A percentile compares a stretch with the other conserved stretches of the same genome.
Conservation (phyloP, 441 rosid genomes). For the Bruguiera hainesii region DNA sequence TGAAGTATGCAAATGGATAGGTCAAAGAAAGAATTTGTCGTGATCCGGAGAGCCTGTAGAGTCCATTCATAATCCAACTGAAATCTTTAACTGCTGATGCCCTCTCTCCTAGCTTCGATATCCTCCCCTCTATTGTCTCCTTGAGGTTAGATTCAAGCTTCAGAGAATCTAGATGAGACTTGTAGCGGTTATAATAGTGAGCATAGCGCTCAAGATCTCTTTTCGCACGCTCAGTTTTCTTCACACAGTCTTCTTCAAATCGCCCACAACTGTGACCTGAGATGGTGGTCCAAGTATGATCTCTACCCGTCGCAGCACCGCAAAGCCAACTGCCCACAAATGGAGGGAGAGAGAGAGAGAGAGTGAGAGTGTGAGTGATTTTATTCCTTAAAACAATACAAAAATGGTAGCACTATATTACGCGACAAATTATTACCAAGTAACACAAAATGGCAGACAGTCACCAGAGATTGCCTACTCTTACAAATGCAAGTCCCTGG, state of each 20-base stretch:
- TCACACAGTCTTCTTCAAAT: conserved; percentile 54
- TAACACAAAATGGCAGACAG: too few species aligned
- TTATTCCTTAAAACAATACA: too few species aligned
- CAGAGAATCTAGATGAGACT: conserved; percentile 66
- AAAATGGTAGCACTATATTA: too few species aligned
- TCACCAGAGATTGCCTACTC: too few species aligned
- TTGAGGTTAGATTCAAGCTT: conserved; percentile 64
- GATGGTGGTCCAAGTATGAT: conserved; percentile 66
- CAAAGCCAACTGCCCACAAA: conserved; percentile 60
- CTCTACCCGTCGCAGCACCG: conserved; percentile 77
- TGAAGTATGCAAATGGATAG: conserved; percentile 76
- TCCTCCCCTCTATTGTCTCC: conserved; percentile 49
- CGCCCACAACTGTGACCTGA: conserved; percentile 71
- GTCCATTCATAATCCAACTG: conserved; percentile 65
- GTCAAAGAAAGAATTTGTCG: conserved; percentile 70
- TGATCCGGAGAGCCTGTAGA: conserved; percentile 65
- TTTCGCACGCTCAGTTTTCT: conserved; percentile 58
- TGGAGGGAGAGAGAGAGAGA: too few species aligned
- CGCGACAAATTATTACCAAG: too few species aligned
- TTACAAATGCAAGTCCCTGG: too few species aligned
- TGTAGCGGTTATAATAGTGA: conserved; percentile 76
- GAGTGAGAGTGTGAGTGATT: neutral
- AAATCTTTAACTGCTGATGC: conserved; percentile 60
- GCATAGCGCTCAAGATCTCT: conserved; percentile 69
- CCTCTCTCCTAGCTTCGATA: conserved; percentile 56